Conservation (phyloP, 306 rosid genomes). For the Alnus glutinosa region DNA sequence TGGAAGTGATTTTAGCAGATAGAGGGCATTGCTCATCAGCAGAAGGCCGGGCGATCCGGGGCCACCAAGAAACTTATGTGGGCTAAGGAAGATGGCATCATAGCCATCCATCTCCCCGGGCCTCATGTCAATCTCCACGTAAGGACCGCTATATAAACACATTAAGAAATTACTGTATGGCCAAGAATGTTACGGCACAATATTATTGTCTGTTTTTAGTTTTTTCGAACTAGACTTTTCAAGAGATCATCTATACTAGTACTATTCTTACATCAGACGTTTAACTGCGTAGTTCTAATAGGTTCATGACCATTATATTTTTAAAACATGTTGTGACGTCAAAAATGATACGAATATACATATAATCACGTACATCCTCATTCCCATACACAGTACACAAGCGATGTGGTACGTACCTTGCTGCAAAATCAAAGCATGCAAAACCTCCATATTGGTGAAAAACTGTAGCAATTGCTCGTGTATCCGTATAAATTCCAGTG, state of each 20-base stretch:
- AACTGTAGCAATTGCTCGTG: conserved; percentile 65
- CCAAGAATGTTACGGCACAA: background rate
- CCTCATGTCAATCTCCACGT: conserved; percentile 64
- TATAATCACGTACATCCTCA: too few species aligned
- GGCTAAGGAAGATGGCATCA: conserved; percentile 70
- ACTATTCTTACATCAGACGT: too few species aligned
- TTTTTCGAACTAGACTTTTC: too few species aligned
- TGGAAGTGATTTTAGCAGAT: conserved; percentile 49
- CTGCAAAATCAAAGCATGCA: conserved; percentile 85
- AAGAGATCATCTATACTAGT: too few species aligned
- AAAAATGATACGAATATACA: too few species aligned
- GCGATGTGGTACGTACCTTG: conserved; percentile 42
- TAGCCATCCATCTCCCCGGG: conserved; percentile 59
- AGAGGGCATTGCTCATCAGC: conserved; percentile 58
- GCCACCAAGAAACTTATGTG: conserved; percentile 86
- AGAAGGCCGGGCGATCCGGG: conserved; percentile 83
- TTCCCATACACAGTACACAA: too few species aligned
- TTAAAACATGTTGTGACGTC: too few species aligned
- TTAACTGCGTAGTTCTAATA: too few species aligned
- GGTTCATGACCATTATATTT: too few species aligned
- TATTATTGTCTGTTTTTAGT: too few species aligned
- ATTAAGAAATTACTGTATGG: background rate
- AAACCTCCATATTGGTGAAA: conserved; percentile 66
- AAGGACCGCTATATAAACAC: conserved; percentile 58
- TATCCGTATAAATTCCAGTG: conserved; percentile 68